These are phyloP conservation scores for Pichia sorboxylosa DNA, from an alignment of 1,139 yeast genomes.

Conservation along the genomic window DNA sequence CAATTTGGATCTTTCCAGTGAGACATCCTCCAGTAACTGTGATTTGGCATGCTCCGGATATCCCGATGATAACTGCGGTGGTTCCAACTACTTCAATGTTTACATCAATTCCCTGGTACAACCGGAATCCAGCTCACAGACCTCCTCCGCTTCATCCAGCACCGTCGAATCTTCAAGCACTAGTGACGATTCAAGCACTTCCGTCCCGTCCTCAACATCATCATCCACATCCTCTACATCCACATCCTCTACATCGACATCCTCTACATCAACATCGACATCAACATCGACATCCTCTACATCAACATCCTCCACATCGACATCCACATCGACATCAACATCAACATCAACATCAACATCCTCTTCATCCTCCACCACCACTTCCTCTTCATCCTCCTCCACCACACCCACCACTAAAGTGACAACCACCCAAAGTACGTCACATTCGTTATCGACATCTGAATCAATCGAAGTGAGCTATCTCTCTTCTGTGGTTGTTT, in stretches of 20 bases:
- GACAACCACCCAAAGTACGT: slow-evolving; percentile 15
- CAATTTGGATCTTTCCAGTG: slow-evolving; percentile 26
- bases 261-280: slow-evolving; percentile 9
- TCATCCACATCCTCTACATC: slow-evolving; percentile 12
- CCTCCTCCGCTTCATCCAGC: slow-evolving; percentile 11
- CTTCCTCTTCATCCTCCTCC: slow-evolving; percentile 13
- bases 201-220: slow-evolving; percentile 13
- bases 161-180: slow-evolving; percentile 10
- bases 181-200: too few relatives aligned
- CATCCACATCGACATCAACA: slow-evolving; percentile 13
- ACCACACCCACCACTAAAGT: slow-evolving; percentile 15
- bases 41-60: slow-evolving; percentile 44
- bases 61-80: slow-evolving; percentile 52
- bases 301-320: slow-evolving; percentile 14
- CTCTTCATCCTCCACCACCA: slow-evolving; percentile 11
- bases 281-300: slow-evolving; percentile 12
- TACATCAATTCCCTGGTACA: slow-evolving; percentile 26
- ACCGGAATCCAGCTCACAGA: slow-evolving; percentile 4
- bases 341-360: slow-evolving; percentile 15
- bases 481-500: slow-evolving; percentile 14
- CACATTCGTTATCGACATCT: slow-evolving; percentile 11
- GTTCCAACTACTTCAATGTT: slow-evolving; percentile 38
- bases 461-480: slow-evolving; percentile 3
- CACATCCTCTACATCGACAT: slow-evolving; percentile 10
- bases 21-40: slow-evolving; percentile 34